Evolutionary conservation across 2,329 filamentous ascomycete genomes (phyloP).

Genomic region (Cladosporium austrohemisphaericum): DNA sequence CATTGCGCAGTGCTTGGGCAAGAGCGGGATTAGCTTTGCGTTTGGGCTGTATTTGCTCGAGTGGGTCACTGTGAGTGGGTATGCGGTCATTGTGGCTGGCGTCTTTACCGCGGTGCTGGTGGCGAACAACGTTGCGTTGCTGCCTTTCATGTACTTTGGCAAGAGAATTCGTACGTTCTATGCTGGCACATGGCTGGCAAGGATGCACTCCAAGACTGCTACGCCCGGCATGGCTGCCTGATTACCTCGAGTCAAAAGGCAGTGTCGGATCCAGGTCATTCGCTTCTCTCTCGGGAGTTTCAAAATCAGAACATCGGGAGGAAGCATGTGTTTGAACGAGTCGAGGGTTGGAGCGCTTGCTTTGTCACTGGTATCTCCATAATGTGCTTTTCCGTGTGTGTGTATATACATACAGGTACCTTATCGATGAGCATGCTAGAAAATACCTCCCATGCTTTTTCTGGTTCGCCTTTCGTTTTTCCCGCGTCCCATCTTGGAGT

Average conservation of each 20-base stretch:
- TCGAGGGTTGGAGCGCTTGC: background rate
- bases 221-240: conserved; percentile 22
- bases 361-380: too few relatives aligned
- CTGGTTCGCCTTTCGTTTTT: too few relatives aligned
- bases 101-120: conserved; percentile 34
- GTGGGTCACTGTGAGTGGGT: conserved; percentile 34
- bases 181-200: conserved; percentile 31
- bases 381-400: too few relatives aligned
- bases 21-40: conserved; percentile 36
- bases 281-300: too few relatives aligned
- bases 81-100: conserved; percentile 34
- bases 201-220: conserved; percentile 28
- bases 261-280: too few relatives aligned
- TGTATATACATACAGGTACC: background rate
- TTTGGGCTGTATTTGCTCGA: conserved; percentile 34
- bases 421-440: too few relatives aligned
- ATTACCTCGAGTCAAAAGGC: too few relatives aligned
- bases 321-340: background rate
- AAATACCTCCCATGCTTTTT: too few relatives aligned
- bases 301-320: too few relatives aligned
- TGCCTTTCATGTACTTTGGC: conserved; percentile 35
- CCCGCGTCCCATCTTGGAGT: too few relatives aligned
- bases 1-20: conserved; percentile 40
- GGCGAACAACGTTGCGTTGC: conserved; percentile 33
- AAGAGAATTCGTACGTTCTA: conserved; percentile 34